Percentiles rank a stretch among this genome's conserved stretches.
phyloP scores from a whole-genome alignment of 2,329 filamentous ascomycete genomes.

The Aotearoamyces nothofagi region DNA sequence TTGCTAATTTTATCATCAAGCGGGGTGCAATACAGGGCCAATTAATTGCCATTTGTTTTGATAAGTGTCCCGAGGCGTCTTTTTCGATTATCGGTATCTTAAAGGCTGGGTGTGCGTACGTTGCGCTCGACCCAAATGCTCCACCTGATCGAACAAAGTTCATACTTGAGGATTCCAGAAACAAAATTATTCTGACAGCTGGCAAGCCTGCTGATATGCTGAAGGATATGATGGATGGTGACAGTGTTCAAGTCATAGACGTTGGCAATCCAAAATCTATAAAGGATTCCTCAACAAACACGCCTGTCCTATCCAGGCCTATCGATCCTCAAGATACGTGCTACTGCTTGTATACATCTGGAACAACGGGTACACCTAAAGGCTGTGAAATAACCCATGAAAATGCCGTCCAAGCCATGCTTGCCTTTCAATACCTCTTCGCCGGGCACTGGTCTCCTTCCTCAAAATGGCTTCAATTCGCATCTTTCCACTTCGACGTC shows the following conservation, averaged over 20 bases:
- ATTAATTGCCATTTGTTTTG: conserved; percentile 23
- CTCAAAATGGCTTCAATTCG: conserved; percentile 84
- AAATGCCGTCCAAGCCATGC: conserved; percentile 79
- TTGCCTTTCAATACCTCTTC: conserved; percentile 73
- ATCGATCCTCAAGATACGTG: conserved; percentile 15
- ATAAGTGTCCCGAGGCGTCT: conserved; percentile 22
- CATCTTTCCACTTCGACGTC: conserved; percentile 88
- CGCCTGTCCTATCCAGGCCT: conserved; percentile 8
- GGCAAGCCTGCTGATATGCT: conserved; percentile 26
- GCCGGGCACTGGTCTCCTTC: conserved; percentile 52
- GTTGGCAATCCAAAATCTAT: conserved; percentile 14
- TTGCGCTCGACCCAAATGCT: conserved; percentile 24
- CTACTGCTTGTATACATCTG: conserved; percentile 22
- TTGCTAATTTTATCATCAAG: conserved; percentile 47
- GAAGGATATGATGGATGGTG: conserved; percentile 8
- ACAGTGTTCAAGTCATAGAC: conserved; percentile 9
- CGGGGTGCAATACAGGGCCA: conserved; percentile 35
- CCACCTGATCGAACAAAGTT: conserved; percentile 19
- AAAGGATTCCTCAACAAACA: conserved; percentile 9
- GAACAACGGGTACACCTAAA: conserved; percentile 23
- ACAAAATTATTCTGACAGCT: conserved; percentile 46
- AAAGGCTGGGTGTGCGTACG: conserved; percentile 22
- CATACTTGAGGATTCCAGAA: conserved; percentile 43
- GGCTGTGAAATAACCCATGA: conserved; percentile 72
- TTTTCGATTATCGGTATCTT: conserved; percentile 22